Evolutionary conservation across 805 yeast species (phyloP).

Genomic region (Barnettozyma botsteinii): DNA sequence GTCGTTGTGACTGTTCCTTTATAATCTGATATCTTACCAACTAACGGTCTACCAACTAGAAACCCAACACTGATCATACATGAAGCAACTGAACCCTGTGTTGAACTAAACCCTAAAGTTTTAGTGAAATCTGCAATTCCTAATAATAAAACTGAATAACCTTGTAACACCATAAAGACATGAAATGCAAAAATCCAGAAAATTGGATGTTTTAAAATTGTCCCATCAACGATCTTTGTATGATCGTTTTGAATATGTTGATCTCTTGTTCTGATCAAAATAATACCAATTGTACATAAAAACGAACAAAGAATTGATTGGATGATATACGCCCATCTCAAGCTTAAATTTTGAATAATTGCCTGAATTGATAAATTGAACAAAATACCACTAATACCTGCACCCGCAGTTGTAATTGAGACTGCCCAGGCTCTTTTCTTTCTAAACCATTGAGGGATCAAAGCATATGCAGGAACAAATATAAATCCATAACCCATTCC

Average conservation of each 20-base stretch:
- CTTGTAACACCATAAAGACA: conserved; percentile 46
- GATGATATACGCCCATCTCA: conserved; percentile 32
- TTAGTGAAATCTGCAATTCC: conserved; percentile 54
- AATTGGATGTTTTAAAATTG: conserved; percentile 35
- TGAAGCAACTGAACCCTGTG: conserved; percentile 52
- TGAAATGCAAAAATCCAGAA: conserved; percentile 37
- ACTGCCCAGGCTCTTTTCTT: conserved; percentile 48
- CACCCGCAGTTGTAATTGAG: conserved; percentile 35
- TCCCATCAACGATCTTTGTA: conserved; percentile 36
- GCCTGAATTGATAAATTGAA: conserved; percentile 34
- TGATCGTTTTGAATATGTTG: conserved; percentile 30
- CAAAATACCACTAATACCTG: conserved; percentile 40
- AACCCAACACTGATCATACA: conserved; percentile 59
- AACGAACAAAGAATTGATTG: conserved; percentile 33
- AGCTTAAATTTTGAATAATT: conserved; percentile 27
- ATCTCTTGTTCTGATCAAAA: conserved; percentile 35
- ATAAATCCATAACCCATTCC: conserved; percentile 49
- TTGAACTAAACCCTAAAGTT: conserved; percentile 49
- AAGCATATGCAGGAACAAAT: conserved; percentile 50
- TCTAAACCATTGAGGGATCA: conserved; percentile 68
- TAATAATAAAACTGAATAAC: conserved; percentile 55
- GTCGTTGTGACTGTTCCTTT: conserved; percentile 48
- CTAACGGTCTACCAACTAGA: conserved; percentile 47
- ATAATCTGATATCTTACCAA: conserved; percentile 46
- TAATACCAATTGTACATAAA: conserved; percentile 29